Evolutionary conservation across 306 rosid genomes (phyloP).

Genomic region (Coriaria nepalensis): DNA sequence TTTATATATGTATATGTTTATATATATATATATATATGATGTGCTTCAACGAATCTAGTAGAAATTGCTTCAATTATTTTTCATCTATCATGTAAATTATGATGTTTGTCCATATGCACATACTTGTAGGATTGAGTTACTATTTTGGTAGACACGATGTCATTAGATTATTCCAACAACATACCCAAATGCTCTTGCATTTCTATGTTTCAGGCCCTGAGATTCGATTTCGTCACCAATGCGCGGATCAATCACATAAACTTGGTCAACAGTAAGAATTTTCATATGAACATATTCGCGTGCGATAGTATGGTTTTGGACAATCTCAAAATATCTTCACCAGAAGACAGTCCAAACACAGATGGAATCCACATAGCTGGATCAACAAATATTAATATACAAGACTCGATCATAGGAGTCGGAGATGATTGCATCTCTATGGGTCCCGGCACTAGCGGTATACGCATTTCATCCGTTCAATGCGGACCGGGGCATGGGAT

Average conservation of each 20-base stretch:
- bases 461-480: background rate
- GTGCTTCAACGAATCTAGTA: too few species aligned
- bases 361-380: constrained; percentile 13
- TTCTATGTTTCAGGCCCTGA: constrained; percentile 8
- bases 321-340: constrained; percentile 9
- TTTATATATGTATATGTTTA: too few species aligned
- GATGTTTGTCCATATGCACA: too few species aligned
- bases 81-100: too few species aligned
- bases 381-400: background rate
- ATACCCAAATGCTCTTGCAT: too few species aligned
- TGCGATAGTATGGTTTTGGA: background rate
- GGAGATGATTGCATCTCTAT: constrained; percentile 28
- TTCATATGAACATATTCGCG: constrained; percentile 11
- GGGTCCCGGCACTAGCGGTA: constrained; percentile 2
- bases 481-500: constrained; percentile 36
- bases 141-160: too few species aligned
- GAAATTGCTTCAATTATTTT: background rate
- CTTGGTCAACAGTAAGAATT: constrained; percentile 18
- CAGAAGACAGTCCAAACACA: constrained; percentile 17
- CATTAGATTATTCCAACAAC: too few species aligned
- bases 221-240: too few species aligned
- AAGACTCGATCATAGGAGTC: constrained; percentile 2
- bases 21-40: too few species aligned
- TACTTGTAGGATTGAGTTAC: too few species aligned
- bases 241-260: constrained; percentile 1